Evolutionary conservation across 2,329 filamentous ascomycete genomes (phyloP), one percentile per base, ranked within the genome.

Genomic region (Stemphylium lycopersici): DNA sequence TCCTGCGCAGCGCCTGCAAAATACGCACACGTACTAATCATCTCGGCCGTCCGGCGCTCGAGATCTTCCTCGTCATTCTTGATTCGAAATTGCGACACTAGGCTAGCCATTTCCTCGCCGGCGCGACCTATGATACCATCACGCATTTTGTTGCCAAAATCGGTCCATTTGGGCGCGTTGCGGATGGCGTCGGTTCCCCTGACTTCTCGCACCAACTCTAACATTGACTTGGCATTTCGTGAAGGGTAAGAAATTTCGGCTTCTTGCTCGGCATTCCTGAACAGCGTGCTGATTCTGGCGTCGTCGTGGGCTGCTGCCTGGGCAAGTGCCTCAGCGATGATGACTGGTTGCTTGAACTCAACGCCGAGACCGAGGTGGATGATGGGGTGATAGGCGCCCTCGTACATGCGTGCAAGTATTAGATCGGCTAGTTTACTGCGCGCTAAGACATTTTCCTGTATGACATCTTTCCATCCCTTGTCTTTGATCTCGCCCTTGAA

Each of bases 301-400:
- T 81, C 76, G 6, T 80, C 77, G 68, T 96, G 90, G 1, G 91
- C 84, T 6, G 88, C 85, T 1, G 89, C 81, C 76, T 96, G 88
- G 0, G 92, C 90, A n/a, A 96, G 83, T 0, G 80, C 91, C 76
- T 93, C 85, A 6, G 91, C 90, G 24, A 96, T 81, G 54, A 96
- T 87, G 36, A 89, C 89, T 2, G 90, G 90, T 69, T 96, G 91
- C 7, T 83, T 73, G 78, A 91, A 96, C 70, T 96, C 91, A 33
- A 96, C 71, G 6, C 90, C 92, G 69, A 91, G 96, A 45, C 91
- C 90, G 18, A 96, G 82, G 70, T 96, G 91, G 58, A 96, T 93
- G n/a, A 95, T 77, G 2, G 91, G 91, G 68, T 96, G 91, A 1
- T 92, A 65, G 59, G 93, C 83, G 0, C 89, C 87, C 13, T 82